Base-by-base conservation (phyloP, 306 rosid species). In the Erythrophleum fordii region DNA sequence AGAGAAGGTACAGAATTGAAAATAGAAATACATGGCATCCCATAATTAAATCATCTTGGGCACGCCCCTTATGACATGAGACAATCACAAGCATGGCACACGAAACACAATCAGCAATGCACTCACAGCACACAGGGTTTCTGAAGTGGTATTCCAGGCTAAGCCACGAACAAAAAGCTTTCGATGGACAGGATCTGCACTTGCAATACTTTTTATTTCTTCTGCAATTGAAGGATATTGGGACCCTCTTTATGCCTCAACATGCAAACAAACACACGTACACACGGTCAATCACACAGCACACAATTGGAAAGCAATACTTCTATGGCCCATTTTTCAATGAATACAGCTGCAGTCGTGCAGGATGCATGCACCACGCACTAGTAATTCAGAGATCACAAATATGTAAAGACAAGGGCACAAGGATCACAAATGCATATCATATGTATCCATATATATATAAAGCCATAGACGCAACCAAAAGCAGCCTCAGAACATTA, bases 151-250 rank as follows among this genome's bases (percentile, higher is more conserved):
- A 81, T 85, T 89, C 92, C 91, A 86, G 41, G 97, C 87, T 95
- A 94, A 89, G 86, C 94, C 92, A 83, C 92, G 92, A 83, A 94
- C 97, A 88, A 90, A 94, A 92, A 94, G 97, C 95, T 87, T 92
- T 89, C 97, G 93, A 78, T 89, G 91, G 71, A 77, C 90, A 82
- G 94, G 93, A 88, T 91, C 91, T 25, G 90, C 88, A 87, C 88
- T 89, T 69, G 97, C 95, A 78, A 91, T 82, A 88, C 89, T 88
- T 88, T 87, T 89, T 82, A 93, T 93, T 89, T 90, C 92, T 85
- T 90, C 91, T 80, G 94, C 97, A 86, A 91, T 89, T 82, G 94
- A 85, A 86, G 92, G 93, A 86, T 91, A 82, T 87, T 84, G 92
- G 90, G 91, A 90, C 86, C 95, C 97, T 83, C 97, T 94, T 89